Conservation (phyloP, 2,329 filamentous ascomycete species). For the Xylariaceae sp. region DNA sequence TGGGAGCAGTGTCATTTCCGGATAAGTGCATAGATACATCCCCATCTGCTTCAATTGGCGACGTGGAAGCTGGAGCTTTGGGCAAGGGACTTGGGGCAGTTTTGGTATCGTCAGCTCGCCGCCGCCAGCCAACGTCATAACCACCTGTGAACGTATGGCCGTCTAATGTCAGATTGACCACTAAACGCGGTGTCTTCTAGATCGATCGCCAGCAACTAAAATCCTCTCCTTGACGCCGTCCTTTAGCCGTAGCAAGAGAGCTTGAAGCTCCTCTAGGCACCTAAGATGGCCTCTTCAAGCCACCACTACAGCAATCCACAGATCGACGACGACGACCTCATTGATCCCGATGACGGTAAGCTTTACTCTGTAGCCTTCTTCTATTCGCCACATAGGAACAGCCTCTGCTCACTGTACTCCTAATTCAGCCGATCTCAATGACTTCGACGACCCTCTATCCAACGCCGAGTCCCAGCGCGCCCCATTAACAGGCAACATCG, state of each 20-base stretch:
- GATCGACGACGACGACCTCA: constrained; percentile 64
- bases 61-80: constrained; percentile 10
- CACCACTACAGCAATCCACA: constrained; percentile 61
- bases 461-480: constrained; percentile 66
- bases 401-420: too few species aligned
- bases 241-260: too few species aligned
- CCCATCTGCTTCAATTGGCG: constrained; percentile 12
- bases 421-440: constrained; percentile 72
- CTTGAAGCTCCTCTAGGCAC: too few species aligned
- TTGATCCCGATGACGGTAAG: constrained; percentile 76
- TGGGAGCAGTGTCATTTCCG: neutral
- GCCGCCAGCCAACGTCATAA: neutral
- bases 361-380: too few species aligned
- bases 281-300: constrained; percentile 46
- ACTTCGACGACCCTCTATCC: constrained; percentile 84
- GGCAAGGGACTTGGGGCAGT: neutral
- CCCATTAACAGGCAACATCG: constrained; percentile 82
- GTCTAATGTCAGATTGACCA: too few species aligned
- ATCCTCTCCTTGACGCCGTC: too few species aligned
- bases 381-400: too few species aligned
- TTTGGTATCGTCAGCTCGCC: neutral
- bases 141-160: neutral
- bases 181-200: too few species aligned
- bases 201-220: too few species aligned
- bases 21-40: constrained; percentile 5